Percentiles rank a stretch among this genome's conserved stretches.
phyloP scores from a whole-genome alignment of 768 basidiomycete genomes.

The Tulasnella sp. region DNA sequence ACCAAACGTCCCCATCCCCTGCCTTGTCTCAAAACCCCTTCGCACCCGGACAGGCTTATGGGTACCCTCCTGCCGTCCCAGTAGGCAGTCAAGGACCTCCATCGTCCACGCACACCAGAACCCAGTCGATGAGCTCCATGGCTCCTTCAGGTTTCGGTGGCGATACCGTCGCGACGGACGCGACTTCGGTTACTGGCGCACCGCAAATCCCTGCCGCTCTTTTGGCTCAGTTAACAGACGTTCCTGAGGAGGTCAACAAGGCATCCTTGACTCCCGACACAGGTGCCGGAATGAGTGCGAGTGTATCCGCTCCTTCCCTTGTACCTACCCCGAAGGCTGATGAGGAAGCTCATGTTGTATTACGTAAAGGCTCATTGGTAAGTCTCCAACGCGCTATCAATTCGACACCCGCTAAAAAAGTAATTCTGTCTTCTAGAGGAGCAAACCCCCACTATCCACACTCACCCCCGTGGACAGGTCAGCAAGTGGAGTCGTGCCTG shows the following conservation, averaged over 20 bases:
- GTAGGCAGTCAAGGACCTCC: not conserved
- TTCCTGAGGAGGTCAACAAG: too few relatives aligned
- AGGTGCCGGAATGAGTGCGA: too few relatives aligned
- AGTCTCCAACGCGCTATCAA: too few relatives aligned
- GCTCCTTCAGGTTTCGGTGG: constrained; percentile 1
- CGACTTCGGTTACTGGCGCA: not conserved
- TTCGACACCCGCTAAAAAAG: too few relatives aligned
- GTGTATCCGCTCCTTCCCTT: too few relatives aligned
- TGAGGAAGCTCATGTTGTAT: too few relatives aligned
- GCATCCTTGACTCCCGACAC: too few relatives aligned
- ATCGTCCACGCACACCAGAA: not conserved
- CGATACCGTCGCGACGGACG: not conserved
- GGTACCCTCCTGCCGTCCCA: not conserved
- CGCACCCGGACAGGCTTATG: too few relatives aligned
- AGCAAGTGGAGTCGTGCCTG: not conserved
- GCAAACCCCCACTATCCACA: not conserved
- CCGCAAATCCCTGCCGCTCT: not conserved
- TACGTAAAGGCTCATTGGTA: too few relatives aligned
- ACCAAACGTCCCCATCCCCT: not conserved
- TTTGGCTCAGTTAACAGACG: not conserved
- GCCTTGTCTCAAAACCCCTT: too few relatives aligned
- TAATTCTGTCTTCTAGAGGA: not conserved
- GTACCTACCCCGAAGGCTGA: too few relatives aligned
- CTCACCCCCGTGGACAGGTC: not conserved
- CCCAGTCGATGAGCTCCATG: not conserved